phyloP scores from a whole-genome alignment of 2,329 filamentous ascomycete genomes.

The Westerdykella ornata region DNA sequence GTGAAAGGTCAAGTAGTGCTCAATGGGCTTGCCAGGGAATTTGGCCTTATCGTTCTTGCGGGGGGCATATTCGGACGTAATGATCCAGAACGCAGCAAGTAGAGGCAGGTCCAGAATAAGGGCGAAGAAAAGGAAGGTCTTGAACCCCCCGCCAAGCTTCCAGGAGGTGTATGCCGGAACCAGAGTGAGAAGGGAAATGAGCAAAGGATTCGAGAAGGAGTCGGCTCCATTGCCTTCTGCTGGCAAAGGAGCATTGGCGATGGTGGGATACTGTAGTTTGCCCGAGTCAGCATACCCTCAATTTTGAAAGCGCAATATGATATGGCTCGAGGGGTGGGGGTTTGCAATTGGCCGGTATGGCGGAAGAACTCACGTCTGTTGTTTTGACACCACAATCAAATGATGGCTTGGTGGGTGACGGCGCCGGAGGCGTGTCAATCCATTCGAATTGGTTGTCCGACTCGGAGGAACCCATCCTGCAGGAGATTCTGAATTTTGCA shows the following conservation, averaged over 20 bases:
- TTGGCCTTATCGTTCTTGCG: conserved; percentile 89
- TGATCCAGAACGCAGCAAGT: conserved; percentile 73
- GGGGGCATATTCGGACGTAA: conserved; percentile 72
- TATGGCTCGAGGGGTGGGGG: conserved; percentile 22
- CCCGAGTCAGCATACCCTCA: conserved; percentile 19
- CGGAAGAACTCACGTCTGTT: conserved; percentile 48
- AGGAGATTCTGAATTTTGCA: conserved; percentile 29
- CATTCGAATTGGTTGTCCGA: conserved; percentile 58
- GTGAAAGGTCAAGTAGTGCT: conserved; percentile 85
- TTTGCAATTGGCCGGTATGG: background rate
- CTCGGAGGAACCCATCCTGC: conserved; percentile 30
- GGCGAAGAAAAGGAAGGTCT: conserved; percentile 82
- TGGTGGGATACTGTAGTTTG: conserved; percentile 63
- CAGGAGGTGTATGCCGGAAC: conserved; percentile 77
- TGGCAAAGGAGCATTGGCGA: conserved; percentile 90
- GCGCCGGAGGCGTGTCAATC: conserved; percentile 56
- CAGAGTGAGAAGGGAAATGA: conserved; percentile 61
- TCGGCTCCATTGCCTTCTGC: conserved; percentile 80
- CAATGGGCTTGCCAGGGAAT: conserved; percentile 77
- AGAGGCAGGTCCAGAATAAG: conserved; percentile 73
- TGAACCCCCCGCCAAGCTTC: conserved; percentile 75
- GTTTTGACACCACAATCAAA: conserved; percentile 56
- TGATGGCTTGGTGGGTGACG: conserved; percentile 45
- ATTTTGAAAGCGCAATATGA: conserved; percentile 21
- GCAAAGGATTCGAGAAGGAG: conserved; percentile 75